phyloP scores from a whole-genome alignment of 1,284 basidiomycete genomes.

The Cutaneotrichosporon mucoides region DNA sequence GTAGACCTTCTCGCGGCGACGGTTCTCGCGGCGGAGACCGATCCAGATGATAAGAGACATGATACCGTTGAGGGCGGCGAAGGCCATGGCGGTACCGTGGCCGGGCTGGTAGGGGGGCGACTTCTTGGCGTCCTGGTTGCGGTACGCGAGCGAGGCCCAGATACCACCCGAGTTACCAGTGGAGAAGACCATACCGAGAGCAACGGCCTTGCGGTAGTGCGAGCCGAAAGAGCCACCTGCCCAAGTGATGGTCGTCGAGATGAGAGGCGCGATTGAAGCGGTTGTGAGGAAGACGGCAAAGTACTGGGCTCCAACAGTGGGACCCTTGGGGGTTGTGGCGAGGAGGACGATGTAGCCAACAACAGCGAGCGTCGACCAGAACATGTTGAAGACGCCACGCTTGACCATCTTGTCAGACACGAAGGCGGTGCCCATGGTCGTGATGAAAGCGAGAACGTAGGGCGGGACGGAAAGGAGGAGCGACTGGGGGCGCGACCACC shows the following conservation, averaged over 20 bases:
- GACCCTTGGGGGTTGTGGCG: conserved; percentile 3
- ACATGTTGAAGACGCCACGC: conserved; percentile 50
- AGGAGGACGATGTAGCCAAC: conserved; percentile 48
- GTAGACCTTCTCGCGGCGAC: conserved; percentile 41
- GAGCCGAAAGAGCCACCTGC: conserved; percentile 48
- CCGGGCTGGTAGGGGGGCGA: conserved; percentile 39
- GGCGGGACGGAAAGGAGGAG: conserved; percentile 49
- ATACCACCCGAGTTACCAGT: conserved; percentile 52
- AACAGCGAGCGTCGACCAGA: conserved; percentile 45
- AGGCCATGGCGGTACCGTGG: conserved; percentile 47
- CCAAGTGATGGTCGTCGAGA: conserved; percentile 51
- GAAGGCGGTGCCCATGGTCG: conserved; percentile 49
- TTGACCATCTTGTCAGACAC: conserved; percentile 45
- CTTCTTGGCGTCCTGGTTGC: conserved; percentile 32
- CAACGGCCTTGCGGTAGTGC: conserved; percentile 48
- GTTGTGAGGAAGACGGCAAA: conserved; percentile 51
- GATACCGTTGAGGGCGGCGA: conserved; percentile 40
- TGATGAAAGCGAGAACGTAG: conserved; percentile 53
- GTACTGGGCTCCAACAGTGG: conserved; percentile 43
- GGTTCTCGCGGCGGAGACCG: conserved; percentile 45
- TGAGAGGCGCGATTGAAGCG: conserved; percentile 46
- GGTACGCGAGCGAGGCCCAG: conserved; percentile 49
- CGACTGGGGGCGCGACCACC: conserved; percentile 45
- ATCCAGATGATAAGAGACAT: conserved; percentile 40
- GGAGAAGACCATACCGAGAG: conserved; percentile 53